Evolutionary conservation across 148 eudicot genomes (phyloP).

Genomic region (Persicaria tinctoria): DNA sequence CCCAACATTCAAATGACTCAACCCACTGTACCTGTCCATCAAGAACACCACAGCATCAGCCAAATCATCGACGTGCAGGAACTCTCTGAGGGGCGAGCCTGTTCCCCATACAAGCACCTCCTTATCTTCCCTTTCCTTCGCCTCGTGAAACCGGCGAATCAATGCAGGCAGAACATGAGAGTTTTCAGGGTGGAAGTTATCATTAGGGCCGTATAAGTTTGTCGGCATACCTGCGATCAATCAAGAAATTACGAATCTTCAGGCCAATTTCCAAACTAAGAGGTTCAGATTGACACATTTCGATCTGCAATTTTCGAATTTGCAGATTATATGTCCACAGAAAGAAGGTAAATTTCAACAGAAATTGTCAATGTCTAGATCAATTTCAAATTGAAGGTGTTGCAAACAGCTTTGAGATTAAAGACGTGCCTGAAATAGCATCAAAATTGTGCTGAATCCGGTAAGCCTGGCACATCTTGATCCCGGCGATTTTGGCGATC

Average conservation of each 20-base stretch:
- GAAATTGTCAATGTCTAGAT: not conserved
- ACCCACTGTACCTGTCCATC: constrained; percentile 71
- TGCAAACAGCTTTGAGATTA: not conserved
- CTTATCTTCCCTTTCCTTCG: constrained; percentile 45
- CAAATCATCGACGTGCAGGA: constrained; percentile 88
- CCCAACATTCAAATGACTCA: constrained; percentile 91
- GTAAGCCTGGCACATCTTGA: constrained; percentile 85
- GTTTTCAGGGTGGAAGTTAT: constrained; percentile 91
- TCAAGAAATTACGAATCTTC: not conserved
- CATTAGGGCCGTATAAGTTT: constrained; percentile 85
- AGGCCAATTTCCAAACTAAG: no score
- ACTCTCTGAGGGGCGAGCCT: constrained; percentile 84
- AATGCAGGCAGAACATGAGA: constrained; percentile 91
- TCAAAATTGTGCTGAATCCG: constrained; percentile 44
- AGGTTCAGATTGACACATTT: no score
- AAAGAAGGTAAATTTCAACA: not conserved
- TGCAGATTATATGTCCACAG: no score
- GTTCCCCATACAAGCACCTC: constrained; percentile 98
- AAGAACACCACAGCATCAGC: constrained; percentile 74
- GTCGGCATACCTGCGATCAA: constrained; percentile 69
- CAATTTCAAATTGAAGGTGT: not conserved
- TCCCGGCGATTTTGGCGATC: constrained; percentile 86
- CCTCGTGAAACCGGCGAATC: constrained; percentile 88
- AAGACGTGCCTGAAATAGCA: constrained; percentile 17
- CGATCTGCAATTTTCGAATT: no score